Evolutionary conservation across 176 grass and related monocot genomes (phyloP), one percentile per base, ranked within the genome.

Genomic region (Poa annua): DNA sequence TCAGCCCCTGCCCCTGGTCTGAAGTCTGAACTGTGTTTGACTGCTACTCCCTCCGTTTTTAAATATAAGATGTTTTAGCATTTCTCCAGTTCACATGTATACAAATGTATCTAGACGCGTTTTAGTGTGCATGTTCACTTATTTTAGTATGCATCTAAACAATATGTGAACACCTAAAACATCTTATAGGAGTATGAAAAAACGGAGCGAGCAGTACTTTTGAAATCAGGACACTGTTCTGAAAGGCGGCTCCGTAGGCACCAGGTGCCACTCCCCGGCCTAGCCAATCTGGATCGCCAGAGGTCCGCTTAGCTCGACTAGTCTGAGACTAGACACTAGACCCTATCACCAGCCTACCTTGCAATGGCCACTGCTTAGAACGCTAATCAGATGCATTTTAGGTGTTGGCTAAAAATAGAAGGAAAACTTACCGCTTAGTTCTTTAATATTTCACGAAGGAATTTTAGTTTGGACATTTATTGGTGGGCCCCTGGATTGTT

Each of bases 1-100:
- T 52, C 76, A 38, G 44, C 35, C 13, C 53, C 62, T 82, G 6
- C n/a, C n/a, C n/a, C n/a, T n/a, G n/a, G n/a, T n/a, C n/a, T n/a
- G n/a, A n/a, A n/a, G 32, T 77, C 15, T 85, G 10, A 36, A 80
- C 61, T 80, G 12, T 74, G 71, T 74, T 44, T 33, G 33, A 54
- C 5, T 41, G 16, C 47, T 79, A 29, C 29, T 29, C 29, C 29
- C 29, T 29, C 29, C 29, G 29, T 29, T 29, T 29, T 29, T 29
- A 29, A 29, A 29, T 29, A 29, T 29, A 29, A 29, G 29, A 29
- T 29, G 29, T 29, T 29, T 29, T 29, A 29, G 29, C 29, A 29
- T 29, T 29, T 29, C 1, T 29, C 29, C 29, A 29, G 2, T 29
- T 29, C 29, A 29, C 29, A 29, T 29, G 29, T 29, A 29, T 29